Percentiles rank a stretch among this genome's conserved stretches.
These are phyloP conservation scores for Kazachstania bromeliacearum DNA, from an alignment of 805 yeast species.

Conservation along the genomic window DNA sequence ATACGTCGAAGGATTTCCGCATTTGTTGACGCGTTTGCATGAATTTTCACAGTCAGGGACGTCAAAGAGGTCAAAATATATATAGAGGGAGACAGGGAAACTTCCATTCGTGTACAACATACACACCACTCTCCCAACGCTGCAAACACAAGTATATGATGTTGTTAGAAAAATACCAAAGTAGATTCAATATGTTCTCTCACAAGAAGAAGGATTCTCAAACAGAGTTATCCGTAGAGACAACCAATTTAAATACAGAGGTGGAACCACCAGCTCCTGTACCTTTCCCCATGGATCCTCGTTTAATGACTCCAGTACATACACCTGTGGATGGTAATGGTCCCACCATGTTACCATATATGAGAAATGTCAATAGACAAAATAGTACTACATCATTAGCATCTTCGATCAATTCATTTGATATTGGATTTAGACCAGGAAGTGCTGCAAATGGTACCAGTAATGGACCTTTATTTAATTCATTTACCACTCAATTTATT, in stretches of 20 bases:
- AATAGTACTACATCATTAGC: constrained; percentile 5
- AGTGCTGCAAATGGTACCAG: background rate
- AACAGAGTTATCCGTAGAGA: background rate
- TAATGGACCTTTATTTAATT: background rate
- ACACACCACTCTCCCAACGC: too few species aligned
- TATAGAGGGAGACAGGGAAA: too few species aligned
- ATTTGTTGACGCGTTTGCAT: too few species aligned
- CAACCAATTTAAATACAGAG: too few species aligned
- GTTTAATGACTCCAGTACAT: background rate
- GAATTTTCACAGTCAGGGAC: too few species aligned
- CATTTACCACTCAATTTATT: constrained; percentile 34
- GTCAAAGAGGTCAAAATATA: too few species aligned
- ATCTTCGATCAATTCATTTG: constrained; percentile 2
- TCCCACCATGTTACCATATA: background rate
- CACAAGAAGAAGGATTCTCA: background rate
- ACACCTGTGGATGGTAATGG: background rate
- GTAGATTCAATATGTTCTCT: constrained; percentile 7
- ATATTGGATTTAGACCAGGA: background rate
- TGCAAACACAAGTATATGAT: constrained; percentile 3
- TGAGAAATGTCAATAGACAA: background rate
- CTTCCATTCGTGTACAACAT: too few species aligned
- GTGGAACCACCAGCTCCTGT: background rate
- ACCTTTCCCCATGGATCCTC: constrained; percentile 1
- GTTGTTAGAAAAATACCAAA: constrained; percentile 17
- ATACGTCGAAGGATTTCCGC: too few species aligned